Evolutionary conservation across 2,329 filamentous ascomycete genomes (phyloP).

Genomic region (Graphilbum fragrans): DNA sequence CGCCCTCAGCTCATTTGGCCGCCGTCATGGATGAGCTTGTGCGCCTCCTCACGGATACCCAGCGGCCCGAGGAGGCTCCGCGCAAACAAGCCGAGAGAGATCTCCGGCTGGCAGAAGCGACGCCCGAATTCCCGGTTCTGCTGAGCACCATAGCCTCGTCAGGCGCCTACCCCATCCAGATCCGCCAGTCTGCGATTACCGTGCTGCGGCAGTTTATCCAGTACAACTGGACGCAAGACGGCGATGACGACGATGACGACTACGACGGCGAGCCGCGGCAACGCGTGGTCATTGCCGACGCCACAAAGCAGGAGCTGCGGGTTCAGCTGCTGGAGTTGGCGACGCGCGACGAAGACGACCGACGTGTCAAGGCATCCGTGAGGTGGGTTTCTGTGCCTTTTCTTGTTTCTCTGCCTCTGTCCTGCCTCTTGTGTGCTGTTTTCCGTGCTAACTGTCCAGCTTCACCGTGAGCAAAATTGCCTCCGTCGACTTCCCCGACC

Average conservation of each 20-base stretch:
- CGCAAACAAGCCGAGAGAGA: constrained; percentile 81
- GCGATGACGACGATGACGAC: constrained; percentile 62
- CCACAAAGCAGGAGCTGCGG: constrained; percentile 62
- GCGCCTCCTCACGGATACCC: constrained; percentile 76
- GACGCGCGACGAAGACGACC: constrained; percentile 59
- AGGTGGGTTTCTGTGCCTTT: constrained; percentile 43
- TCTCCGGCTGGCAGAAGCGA: constrained; percentile 57
- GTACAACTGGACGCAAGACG: constrained; percentile 68
- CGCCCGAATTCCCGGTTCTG: constrained; percentile 62
- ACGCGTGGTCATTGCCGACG: constrained; percentile 57
- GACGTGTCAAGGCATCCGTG: constrained; percentile 80
- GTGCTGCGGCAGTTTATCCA: constrained; percentile 74
- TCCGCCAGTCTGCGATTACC: constrained; percentile 74
- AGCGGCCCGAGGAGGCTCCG: constrained; percentile 61
- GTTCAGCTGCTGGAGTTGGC: constrained; percentile 66
- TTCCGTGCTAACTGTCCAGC: constrained; percentile 22
- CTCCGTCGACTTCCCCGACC: constrained; percentile 80
- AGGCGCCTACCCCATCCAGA: constrained; percentile 55
- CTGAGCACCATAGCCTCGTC: constrained; percentile 74
- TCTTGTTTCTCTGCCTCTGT: background rate
- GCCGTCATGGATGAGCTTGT: constrained; percentile 78
- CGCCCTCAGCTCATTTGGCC: background rate
- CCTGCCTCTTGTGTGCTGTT: background rate
- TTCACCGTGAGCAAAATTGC: constrained; percentile 87
- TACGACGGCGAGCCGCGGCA: constrained; percentile 34